phyloP scores from a whole-genome alignment of 805 yeast species.

The Candida germanica region DNA sequence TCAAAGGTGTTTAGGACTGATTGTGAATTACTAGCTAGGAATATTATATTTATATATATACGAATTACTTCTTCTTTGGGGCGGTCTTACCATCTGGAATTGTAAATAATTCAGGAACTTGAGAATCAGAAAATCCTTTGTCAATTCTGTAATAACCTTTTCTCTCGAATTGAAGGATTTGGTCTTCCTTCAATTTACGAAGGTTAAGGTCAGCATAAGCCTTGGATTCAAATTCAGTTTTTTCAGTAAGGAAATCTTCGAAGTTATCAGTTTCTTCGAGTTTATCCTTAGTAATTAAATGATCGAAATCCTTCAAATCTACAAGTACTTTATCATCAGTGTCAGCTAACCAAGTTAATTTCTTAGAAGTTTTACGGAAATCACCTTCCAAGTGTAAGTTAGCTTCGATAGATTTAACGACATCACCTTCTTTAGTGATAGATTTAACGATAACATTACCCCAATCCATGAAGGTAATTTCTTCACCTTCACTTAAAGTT shows the following conservation, averaged over 20 bases:
- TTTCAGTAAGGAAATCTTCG: slow-evolving; percentile 85
- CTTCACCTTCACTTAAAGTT: slow-evolving; percentile 71
- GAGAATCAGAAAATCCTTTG: slow-evolving; percentile 49
- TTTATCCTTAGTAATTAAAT: slow-evolving; percentile 90
- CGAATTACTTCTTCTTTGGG: slow-evolving; percentile 31
- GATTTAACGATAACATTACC: slow-evolving; percentile 84
- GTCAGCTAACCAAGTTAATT: slow-evolving; percentile 91
- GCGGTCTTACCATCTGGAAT: slow-evolving; percentile 89
- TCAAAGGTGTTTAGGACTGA: no score
- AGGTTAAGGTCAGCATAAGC: slow-evolving; percentile 83
- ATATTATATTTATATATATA: no score
- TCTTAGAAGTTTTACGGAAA: slow-evolving; percentile 93
- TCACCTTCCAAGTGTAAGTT: slow-evolving; percentile 91
- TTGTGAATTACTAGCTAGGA: not conserved
- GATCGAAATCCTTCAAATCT: slow-evolving; percentile 88
- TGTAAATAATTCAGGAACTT: slow-evolving; percentile 77
- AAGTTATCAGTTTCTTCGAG: slow-evolving; percentile 91
- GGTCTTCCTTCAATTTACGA: slow-evolving; percentile 74
- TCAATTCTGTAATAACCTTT: slow-evolving; percentile 94
- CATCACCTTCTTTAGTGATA: slow-evolving; percentile 55
- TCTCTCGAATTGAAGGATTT: slow-evolving; percentile 91
- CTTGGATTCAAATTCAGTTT: slow-evolving; percentile 76
- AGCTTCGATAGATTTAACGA: slow-evolving; percentile 65
- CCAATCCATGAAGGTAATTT: slow-evolving; percentile 98
- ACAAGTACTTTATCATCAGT: slow-evolving; percentile 68